Evolutionary conservation across 1,284 basidiomycete species (phyloP).

Genomic region (Ceratobasidium theobromae): DNA sequence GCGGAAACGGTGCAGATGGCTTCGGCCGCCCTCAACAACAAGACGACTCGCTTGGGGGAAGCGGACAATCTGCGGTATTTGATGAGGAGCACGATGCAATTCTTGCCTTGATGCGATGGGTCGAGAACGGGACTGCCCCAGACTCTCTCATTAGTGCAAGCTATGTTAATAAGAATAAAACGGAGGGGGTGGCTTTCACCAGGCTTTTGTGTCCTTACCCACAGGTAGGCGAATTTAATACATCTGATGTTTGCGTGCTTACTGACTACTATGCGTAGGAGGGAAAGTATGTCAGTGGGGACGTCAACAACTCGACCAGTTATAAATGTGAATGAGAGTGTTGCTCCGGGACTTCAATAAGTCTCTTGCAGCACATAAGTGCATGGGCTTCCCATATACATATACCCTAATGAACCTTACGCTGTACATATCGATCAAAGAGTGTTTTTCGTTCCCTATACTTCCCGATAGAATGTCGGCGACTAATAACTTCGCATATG

Average conservation of each 20-base stretch:
- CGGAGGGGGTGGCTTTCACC: neutral
- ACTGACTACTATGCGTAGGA: neutral
- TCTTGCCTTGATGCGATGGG: slow-evolving; percentile 1
- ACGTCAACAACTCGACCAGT: neutral
- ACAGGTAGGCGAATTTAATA: neutral
- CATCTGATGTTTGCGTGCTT: neutral
- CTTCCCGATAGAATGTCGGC: no score
- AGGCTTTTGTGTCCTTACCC: slow-evolving; percentile 17
- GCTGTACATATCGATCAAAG: no score
- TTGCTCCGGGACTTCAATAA: no score
- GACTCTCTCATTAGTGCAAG: neutral
- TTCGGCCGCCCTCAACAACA: neutral
- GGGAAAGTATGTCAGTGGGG: neutral
- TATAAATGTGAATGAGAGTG: slow-evolving; percentile 5
- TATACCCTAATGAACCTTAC: no score
- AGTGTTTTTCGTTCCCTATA: no score
- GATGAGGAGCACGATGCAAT: neutral
- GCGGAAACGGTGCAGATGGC: neutral
- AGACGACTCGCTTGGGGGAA: neutral
- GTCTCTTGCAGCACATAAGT: no score
- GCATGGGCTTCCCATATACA: no score
- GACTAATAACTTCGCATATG: no score
- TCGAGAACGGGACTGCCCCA: neutral
- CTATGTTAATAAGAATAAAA: neutral
- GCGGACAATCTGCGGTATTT: neutral